Conservation (phyloP, 1,284 basidiomycete genomes). For the Ganoderma lucidum region DNA sequence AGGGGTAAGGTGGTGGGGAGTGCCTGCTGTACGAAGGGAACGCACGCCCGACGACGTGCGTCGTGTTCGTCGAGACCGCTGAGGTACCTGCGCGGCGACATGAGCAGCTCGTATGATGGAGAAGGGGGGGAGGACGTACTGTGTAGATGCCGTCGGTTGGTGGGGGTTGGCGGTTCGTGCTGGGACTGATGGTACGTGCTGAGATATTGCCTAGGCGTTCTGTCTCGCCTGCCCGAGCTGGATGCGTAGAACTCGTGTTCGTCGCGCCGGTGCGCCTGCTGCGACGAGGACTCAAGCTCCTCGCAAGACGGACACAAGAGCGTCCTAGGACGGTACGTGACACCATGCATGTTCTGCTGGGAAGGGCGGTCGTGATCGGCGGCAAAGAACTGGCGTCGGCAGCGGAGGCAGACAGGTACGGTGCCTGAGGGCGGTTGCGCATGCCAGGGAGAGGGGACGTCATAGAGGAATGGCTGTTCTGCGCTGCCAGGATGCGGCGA, state of each 20-base stretch:
- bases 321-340: not conserved
- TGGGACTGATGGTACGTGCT: not conserved
- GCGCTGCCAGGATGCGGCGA: constrained; percentile 14
- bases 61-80: constrained; percentile 3
- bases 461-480: constrained; percentile 19
- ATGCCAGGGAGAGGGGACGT: constrained; percentile 15
- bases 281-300: not conserved
- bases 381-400: constrained; percentile 19
- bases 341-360: not conserved
- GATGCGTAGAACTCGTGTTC: constrained; percentile 3
- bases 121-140: constrained; percentile 3
- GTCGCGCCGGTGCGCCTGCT: not conserved
- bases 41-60: constrained; percentile 19
- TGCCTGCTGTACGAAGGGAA: constrained; percentile 16
- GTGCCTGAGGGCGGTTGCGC: constrained; percentile 1
- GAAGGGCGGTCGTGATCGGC: not conserved
- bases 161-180: not conserved
- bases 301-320: constrained; percentile 15
- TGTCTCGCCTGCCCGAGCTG: not conserved
- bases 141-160: constrained; percentile 5
- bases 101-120: constrained; percentile 1
- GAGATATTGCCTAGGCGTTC: not conserved
- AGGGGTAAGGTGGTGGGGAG: not conserved
- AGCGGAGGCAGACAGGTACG: constrained; percentile 17
- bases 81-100: constrained; percentile 7